Evolutionary conservation across 1,284 basidiomycete genomes (phyloP).

Genomic region (Uromyces viciae-fabae): DNA sequence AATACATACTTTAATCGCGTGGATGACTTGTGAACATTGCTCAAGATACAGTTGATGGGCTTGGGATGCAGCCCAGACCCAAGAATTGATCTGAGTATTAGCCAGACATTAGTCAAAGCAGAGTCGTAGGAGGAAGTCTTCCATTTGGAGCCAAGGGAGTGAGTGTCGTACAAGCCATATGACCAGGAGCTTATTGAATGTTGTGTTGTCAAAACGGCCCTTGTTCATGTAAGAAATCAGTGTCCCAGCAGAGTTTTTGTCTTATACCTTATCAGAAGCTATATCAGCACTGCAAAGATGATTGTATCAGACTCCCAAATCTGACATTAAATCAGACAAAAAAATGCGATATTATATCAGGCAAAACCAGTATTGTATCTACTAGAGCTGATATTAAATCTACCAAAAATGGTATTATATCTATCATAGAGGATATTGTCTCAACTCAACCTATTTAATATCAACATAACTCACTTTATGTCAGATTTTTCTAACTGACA

Average conservation of each 20-base stretch:
- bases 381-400: too few species aligned
- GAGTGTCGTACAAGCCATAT: background rate
- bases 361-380: too few species aligned
- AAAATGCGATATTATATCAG: too few species aligned
- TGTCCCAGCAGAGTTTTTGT: background rate
- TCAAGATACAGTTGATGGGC: background rate
- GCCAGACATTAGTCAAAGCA: background rate
- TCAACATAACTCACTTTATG: too few species aligned
- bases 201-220: background rate
- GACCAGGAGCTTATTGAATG: background rate
- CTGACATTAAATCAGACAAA: too few species aligned
- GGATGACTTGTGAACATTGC: background rate
- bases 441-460: too few species aligned
- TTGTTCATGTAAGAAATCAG: background rate
- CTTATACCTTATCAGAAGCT: background rate
- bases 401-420: too few species aligned
- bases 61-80: background rate
- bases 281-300: too few species aligned
- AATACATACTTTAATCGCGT: constrained; percentile 4
- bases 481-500: too few species aligned
- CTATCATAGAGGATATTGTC: too few species aligned
- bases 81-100: background rate
- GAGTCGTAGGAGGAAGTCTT: background rate
- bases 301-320: too few species aligned
- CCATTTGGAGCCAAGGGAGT: background rate